These are phyloP conservation scores for Cytidiella melzeri DNA, from an alignment of 768 basidiomycete species.

Conservation along the genomic window DNA sequence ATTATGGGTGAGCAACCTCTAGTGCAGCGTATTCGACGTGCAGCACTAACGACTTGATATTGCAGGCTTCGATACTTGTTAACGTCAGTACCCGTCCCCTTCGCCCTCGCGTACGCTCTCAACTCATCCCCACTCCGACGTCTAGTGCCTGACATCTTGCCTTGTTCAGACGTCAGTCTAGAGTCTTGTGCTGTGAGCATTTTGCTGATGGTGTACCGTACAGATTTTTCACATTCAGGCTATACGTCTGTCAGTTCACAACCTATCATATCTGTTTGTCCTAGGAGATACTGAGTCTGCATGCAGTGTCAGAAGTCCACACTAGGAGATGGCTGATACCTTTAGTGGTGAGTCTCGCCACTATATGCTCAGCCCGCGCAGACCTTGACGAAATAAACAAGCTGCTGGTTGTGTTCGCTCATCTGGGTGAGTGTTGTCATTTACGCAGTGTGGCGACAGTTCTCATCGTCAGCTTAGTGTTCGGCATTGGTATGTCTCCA, in stretches of 20 bases:
- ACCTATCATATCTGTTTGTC: no score
- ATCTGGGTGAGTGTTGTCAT: slow-evolving; percentile 7
- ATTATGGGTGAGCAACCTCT: slow-evolving; percentile 7
- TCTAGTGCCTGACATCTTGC: slow-evolving; percentile 8
- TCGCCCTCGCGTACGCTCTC: neutral
- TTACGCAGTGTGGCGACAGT: neutral
- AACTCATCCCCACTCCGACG: neutral
- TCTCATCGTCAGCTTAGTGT: neutral
- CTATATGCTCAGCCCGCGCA: neutral
- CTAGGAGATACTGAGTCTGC: no score
- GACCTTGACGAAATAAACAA: neutral
- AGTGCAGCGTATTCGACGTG: no score
- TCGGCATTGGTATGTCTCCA: slow-evolving; percentile 11
- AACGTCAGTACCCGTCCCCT: slow-evolving; percentile 5
- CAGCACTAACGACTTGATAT: no score
- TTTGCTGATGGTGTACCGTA: neutral
- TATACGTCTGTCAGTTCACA: slow-evolving; percentile 1
- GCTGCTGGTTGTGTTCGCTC: slow-evolving; percentile 4
- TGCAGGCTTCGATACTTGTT: slow-evolving; percentile 7
- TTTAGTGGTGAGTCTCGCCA: slow-evolving; percentile 2
- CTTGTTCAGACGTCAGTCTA: slow-evolving; percentile 8
- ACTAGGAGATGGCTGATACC: slow-evolving; percentile 6
- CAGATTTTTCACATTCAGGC: slow-evolving; percentile 10
- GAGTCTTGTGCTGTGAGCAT: neutral
- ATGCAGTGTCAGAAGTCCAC: slow-evolving; percentile 1